Evolutionary conservation across 257 asterid species (phyloP), one percentile per base, ranked within the genome.

Genomic region (Solanum appendiculatum): DNA sequence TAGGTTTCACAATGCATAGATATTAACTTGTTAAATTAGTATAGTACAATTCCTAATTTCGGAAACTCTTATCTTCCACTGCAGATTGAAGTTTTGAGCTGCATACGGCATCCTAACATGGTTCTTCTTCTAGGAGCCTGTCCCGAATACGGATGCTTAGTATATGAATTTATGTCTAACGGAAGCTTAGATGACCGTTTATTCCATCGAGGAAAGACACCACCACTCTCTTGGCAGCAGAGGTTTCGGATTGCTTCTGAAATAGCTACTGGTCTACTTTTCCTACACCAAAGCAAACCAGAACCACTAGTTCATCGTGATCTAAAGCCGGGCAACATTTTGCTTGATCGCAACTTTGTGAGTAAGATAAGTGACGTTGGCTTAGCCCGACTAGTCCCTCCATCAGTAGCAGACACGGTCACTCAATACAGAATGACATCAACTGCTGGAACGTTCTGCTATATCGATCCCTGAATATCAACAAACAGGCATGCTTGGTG

Each of bases 61-160:
- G 48, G 10, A 42, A 64, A 33, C 51, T 56, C 13, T 54, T n/a
- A 37, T 82, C 48, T 37, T 39, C 23, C 29, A 58, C 68, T 58
- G 85, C 90, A 89, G 91, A 88, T 89, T 64, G 91, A 89, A 75
- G 88, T 89, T 20, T 46, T 89, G 73, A 87, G 91, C 75, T 87
- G 90, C 88, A 88, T 82, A 69, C 73, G 91, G 36, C 91, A 89
- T 85, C 91, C 91, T 46, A 86, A 89, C 86, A 89, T 89, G 91
- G 91, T 89, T 27, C 90, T 89, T 33, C 91, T 89, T 86, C 87
- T 89, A 46, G 91, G 91, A 27, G 91, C 91, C 13, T 89, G 91
- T 69, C 91, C 91, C 0, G 91, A 89, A 83, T 89, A 89, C 7
- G 91, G 91, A 13, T 89, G 91, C 81, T 54, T 89, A 37, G 90